Evolutionary conservation across 768 basidiomycete genomes (phyloP).

Genomic region (Pleurotus tuber-regium): DNA sequence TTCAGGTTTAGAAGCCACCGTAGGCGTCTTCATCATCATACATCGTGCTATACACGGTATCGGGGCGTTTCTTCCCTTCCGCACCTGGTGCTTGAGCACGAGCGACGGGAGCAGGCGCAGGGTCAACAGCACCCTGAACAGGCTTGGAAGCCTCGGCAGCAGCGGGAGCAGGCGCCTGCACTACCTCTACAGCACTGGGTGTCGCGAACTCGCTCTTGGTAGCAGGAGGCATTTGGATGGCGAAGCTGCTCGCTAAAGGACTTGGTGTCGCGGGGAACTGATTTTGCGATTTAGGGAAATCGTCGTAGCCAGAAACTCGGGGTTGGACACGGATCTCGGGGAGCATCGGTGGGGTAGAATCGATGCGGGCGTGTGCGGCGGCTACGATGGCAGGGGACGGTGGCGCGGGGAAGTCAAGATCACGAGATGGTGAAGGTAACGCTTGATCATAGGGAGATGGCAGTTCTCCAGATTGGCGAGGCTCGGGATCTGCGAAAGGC

Average conservation of each 20-base stretch:
- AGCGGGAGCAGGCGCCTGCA: neutral
- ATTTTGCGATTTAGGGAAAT: constrained; percentile 17
- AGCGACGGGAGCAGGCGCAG: neutral
- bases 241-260: constrained; percentile 14
- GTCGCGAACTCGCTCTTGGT: neutral
- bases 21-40: constrained; percentile 15
- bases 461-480: neutral
- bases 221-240: neutral
- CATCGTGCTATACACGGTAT: constrained; percentile 10
- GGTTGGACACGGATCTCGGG: constrained; percentile 34
- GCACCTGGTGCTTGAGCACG: neutral
- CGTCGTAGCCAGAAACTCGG: constrained; percentile 26
- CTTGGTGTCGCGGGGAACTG: constrained; percentile 15
- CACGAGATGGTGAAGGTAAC: constrained; percentile 22
- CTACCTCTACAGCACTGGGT: neutral
- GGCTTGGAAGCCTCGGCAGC: neutral
- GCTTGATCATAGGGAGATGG: constrained; percentile 11
- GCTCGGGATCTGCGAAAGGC: constrained; percentile 25
- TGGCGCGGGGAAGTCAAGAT: constrained; percentile 25
- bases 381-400: constrained; percentile 9
- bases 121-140: neutral
- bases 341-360: constrained; percentile 37
- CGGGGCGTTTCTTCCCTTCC: constrained; percentile 31
- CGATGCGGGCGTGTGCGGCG: constrained; percentile 21
- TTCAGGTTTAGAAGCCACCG: constrained; percentile 14